These are phyloP conservation scores for Nemania bipapillata DNA, from an alignment of 2,329 filamentous ascomycete genomes.

Conservation along the genomic window DNA sequence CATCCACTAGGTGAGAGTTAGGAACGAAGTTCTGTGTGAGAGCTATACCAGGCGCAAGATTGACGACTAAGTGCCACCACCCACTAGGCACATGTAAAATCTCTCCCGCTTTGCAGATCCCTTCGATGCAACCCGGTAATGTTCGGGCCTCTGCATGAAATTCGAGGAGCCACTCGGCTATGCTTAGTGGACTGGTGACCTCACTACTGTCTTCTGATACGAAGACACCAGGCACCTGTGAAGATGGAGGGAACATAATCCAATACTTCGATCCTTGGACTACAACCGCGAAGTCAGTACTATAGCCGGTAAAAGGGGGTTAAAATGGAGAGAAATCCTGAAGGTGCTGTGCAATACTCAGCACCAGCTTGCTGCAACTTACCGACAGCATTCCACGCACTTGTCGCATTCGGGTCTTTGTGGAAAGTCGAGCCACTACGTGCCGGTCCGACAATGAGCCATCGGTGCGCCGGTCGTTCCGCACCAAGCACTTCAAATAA, in stretches of 20 bases:
- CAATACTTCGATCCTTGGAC: slow-evolving; percentile 93
- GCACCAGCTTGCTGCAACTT: slow-evolving; percentile 4
- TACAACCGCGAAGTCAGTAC: slow-evolving; percentile 22
- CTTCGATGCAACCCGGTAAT: slow-evolving; percentile 82
- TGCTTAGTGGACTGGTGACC: slow-evolving; percentile 91
- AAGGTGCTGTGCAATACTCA: background rate
- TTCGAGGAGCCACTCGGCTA: slow-evolving; percentile 93
- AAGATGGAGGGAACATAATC: slow-evolving; percentile 93
- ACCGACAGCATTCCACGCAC: slow-evolving; percentile 89
- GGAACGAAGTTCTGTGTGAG: slow-evolving; percentile 97
- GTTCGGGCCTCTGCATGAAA: slow-evolving; percentile 86
- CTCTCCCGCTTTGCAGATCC: slow-evolving; percentile 84
- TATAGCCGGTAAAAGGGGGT: background rate
- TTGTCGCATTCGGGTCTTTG: slow-evolving; percentile 78
- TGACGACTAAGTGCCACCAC: slow-evolving; percentile 97
- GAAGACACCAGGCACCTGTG: slow-evolving; percentile 85
- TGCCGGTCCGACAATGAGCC: slow-evolving; percentile 90
- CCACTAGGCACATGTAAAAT: slow-evolving; percentile 91
- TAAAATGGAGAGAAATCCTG: background rate
- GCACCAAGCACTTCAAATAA: slow-evolving; percentile 81
- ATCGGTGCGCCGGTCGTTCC: slow-evolving; percentile 86
- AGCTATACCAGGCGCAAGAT: slow-evolving; percentile 84
- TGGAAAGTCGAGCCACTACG: slow-evolving; percentile 94
- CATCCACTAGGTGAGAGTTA: slow-evolving; percentile 75
- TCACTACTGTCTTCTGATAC: slow-evolving; percentile 90